Evolutionary conservation across 2,329 filamentous ascomycete genomes (phyloP).

Genomic region (Botrytis byssoidea): DNA sequence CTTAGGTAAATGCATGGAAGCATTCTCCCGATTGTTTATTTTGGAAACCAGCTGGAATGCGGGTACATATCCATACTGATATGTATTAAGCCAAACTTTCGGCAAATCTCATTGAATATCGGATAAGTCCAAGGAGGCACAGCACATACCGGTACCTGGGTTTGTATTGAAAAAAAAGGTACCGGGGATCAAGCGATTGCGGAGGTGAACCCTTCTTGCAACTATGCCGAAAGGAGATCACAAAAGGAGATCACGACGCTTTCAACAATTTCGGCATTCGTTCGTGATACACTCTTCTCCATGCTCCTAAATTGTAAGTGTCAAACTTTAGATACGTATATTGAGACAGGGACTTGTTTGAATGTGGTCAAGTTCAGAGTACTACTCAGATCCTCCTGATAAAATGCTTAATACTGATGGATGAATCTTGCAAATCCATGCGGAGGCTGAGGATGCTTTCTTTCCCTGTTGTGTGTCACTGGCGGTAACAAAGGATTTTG

Average conservation of each 20-base stretch:
- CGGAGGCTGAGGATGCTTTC: not conserved
- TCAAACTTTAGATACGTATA: not conserved
- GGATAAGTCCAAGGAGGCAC: not conserved
- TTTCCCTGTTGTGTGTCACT: not conserved
- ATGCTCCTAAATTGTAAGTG: not conserved
- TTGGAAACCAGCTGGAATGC: not conserved
- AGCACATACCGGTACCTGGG: not conserved
- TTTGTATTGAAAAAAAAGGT: not conserved
- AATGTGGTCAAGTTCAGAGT: not conserved
- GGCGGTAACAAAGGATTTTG: not conserved
- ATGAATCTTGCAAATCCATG: constrained; percentile 4
- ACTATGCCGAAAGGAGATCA: not conserved
- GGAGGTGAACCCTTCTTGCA: constrained; percentile 3
- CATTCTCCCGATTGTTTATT: not conserved
- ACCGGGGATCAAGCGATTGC: constrained; percentile 11
- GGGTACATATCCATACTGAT: not conserved
- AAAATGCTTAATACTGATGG: not conserved
- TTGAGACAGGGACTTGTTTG: not conserved
- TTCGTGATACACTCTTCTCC: not conserved
- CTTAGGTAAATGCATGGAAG: not conserved
- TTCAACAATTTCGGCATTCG: not conserved
- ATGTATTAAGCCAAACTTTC: not conserved
- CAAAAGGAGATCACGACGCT: not conserved
- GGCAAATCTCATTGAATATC: not conserved
- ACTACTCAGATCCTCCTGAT: not conserved